Evolutionary conservation across 768 basidiomycete genomes (phyloP).

Genomic region (Boletus fagicola): DNA sequence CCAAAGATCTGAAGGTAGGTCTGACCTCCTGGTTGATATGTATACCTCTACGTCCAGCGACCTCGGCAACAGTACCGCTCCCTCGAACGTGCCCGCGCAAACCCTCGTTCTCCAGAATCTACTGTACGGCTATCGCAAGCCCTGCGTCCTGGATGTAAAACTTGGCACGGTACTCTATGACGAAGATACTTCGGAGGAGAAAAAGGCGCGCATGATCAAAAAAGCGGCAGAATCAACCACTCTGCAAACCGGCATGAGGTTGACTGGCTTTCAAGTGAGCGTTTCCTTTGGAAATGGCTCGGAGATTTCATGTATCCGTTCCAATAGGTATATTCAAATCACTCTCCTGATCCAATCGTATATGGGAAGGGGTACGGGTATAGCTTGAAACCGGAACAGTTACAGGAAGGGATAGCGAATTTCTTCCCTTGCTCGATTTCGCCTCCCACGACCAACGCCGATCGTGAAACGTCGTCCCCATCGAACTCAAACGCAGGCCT

Average conservation of each 20-base stretch:
- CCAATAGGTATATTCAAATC: slow-evolving; percentile 68
- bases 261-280: slow-evolving; percentile 90
- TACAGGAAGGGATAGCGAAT: slow-evolving; percentile 70
- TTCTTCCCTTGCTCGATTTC: slow-evolving; percentile 66
- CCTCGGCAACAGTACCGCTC: neutral
- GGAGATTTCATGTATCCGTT: neutral
- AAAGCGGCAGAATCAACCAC: slow-evolving; percentile 71
- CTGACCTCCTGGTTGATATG: too few species aligned
- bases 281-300: neutral
- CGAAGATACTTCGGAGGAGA: slow-evolving; percentile 61
- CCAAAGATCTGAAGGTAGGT: too few species aligned
- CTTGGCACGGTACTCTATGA: slow-evolving; percentile 90
- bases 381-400: slow-evolving; percentile 61
- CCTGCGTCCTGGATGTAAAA: slow-evolving; percentile 90
- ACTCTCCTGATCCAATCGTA: slow-evolving; percentile 50
- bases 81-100: slow-evolving; percentile 38
- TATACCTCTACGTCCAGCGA: too few species aligned
- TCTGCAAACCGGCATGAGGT: slow-evolving; percentile 67
- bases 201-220: slow-evolving; percentile 73
- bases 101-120: slow-evolving; percentile 87
- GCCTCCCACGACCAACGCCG: slow-evolving; percentile 9
- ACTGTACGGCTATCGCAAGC: slow-evolving; percentile 66
- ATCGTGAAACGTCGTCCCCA: neutral
- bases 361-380: slow-evolving; percentile 81
- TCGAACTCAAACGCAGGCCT: slow-evolving; percentile 44